Conservation (phyloP, 2,329 filamentous ascomycete genomes). For the Penicillium paneum region DNA sequence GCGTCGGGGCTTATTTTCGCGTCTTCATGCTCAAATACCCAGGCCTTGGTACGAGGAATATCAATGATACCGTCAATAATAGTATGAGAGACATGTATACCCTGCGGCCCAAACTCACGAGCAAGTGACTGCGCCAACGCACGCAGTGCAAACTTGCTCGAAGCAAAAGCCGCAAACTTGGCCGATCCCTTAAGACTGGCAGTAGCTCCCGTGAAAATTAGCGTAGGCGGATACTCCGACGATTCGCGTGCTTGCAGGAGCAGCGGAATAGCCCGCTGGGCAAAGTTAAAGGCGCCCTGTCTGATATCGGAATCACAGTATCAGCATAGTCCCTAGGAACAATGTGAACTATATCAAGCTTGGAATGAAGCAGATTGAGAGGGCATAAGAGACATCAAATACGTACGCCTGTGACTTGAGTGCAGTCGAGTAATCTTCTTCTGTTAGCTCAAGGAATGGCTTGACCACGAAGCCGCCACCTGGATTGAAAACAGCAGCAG, state of each 20-base stretch:
- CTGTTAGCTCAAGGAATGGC: conserved; percentile 59
- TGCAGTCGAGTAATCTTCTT: conserved; percentile 54
- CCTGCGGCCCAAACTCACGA: conserved; percentile 78
- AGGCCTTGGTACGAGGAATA: conserved; percentile 66
- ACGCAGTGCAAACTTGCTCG: conserved; percentile 75
- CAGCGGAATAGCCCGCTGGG: conserved; percentile 66
- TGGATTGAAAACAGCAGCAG: conserved; percentile 61
- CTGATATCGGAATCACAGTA: conserved; percentile 19
- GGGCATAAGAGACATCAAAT: neutral
- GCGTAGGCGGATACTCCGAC: conserved; percentile 63
- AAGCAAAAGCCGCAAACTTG: conserved; percentile 67
- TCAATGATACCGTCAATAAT: conserved; percentile 85
- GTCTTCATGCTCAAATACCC: conserved; percentile 55
- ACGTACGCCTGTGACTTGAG: conserved; percentile 51
- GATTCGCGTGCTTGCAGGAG: conserved; percentile 59
- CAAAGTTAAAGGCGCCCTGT: conserved; percentile 70
- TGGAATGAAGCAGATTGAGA: too few species aligned
- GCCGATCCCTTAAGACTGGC: conserved; percentile 72
- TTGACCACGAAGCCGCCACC: conserved; percentile 57
- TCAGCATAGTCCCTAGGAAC: neutral
- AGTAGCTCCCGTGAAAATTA: conserved; percentile 85
- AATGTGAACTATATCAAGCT: neutral
- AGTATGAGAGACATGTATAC: conserved; percentile 77
- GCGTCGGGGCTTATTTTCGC: conserved; percentile 72
- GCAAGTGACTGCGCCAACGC: conserved; percentile 72